Percentiles rank a stretch among this genome's conserved stretches.
Conservation (phyloP, 2,329 filamentous ascomycete species). For the Didymella arachidicola region DNA sequence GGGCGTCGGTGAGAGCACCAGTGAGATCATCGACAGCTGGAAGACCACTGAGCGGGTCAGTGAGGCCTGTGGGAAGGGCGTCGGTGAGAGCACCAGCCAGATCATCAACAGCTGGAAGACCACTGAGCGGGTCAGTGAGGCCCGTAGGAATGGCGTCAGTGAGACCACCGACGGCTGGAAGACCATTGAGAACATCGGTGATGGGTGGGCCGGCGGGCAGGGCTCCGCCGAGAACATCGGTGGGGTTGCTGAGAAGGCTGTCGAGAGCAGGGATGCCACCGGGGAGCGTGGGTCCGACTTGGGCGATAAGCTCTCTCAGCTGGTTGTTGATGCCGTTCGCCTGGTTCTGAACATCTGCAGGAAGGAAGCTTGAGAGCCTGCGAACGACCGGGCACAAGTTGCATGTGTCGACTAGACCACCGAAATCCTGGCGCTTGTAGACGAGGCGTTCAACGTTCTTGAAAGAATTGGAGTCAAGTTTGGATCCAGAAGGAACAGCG, state of each 20-base stretch:
- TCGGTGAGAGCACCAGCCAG: not conserved
- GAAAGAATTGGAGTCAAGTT: constrained; percentile 16
- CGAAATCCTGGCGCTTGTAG: constrained; percentile 20
- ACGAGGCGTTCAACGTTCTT: constrained; percentile 15
- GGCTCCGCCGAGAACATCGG: not conserved
- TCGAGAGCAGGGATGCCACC: constrained; percentile 21
- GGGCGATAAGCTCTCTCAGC: constrained; percentile 17
- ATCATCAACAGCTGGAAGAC: no score
- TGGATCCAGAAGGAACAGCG: constrained; percentile 15
- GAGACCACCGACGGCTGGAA: not conserved
- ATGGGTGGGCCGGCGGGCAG: not conserved
- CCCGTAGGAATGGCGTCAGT: not conserved
- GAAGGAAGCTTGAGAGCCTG: constrained; percentile 15
- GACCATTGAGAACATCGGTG: not conserved
- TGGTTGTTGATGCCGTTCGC: constrained; percentile 23
- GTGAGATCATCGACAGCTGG: no score
- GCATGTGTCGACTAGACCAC: constrained; percentile 20
- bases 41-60: no score
- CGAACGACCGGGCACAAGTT: constrained; percentile 24
- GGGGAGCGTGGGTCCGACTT: constrained; percentile 17
- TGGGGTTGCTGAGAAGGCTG: constrained; percentile 8
- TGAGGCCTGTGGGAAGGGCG: not conserved
- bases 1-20: no score
- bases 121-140: not conserved
- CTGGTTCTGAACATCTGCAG: constrained; percentile 18